Percentiles rank a stretch among this genome's conserved stretches.
Evolutionary conservation across 345 rosid genomes (phyloP).

Genomic region (Diplotaxis tenuifolia): DNA sequence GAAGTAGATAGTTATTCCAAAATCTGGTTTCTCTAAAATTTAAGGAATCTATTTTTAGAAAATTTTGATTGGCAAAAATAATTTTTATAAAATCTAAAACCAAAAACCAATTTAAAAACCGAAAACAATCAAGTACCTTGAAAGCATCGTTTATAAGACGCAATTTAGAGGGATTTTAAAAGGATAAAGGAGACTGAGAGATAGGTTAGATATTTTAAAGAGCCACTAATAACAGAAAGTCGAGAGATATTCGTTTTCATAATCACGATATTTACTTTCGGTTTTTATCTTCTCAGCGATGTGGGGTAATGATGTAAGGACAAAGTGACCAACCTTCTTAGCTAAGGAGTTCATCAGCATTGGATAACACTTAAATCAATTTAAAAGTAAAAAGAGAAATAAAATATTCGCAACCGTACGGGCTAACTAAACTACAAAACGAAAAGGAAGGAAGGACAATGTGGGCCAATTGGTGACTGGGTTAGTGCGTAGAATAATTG

Average conservation of each 20-base stretch:
- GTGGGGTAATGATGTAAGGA: background rate
- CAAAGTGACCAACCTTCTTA: background rate
- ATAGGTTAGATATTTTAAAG: background rate
- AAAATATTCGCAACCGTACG: slow-evolving; percentile 9
- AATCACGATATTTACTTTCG: background rate
- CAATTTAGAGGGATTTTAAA: background rate
- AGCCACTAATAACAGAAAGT: background rate
- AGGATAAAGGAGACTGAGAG: background rate
- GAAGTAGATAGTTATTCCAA: too few species aligned
- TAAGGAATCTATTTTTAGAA: too few species aligned
- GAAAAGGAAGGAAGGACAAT: background rate
- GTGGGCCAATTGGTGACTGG: background rate
- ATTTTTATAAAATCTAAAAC: too few species aligned
- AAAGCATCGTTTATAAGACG: background rate
- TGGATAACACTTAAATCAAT: background rate
- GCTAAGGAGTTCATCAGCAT: background rate
- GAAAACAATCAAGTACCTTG: too few species aligned
- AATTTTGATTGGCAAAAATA: too few species aligned
- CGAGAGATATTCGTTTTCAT: background rate
- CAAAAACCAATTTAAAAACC: too few species aligned
- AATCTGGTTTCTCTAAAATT: too few species aligned
- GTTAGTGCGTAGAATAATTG: background rate
- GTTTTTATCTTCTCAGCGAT: too few species aligned
- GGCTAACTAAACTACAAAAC: background rate
- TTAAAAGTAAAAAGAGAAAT: too few species aligned